A percentile compares a stretch with the other conserved stretches of the same genome.
These are phyloP conservation scores for Cryphonectria naterciae DNA, from an alignment of 2,329 filamentous ascomycete species.

Conservation along the genomic window DNA sequence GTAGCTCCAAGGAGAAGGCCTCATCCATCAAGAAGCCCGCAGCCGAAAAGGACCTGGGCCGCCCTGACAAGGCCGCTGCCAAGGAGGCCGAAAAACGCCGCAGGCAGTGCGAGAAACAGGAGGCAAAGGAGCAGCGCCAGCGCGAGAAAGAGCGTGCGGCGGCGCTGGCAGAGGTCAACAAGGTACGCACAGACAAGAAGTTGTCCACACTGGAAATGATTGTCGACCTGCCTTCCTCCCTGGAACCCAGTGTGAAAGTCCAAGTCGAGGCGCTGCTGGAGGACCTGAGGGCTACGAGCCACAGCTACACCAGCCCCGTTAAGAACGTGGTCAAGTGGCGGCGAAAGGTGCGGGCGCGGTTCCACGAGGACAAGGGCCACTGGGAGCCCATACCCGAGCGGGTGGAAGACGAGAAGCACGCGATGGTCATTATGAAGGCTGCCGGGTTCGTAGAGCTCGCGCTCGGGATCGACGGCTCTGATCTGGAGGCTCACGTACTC, in stretches of 20 bases:
- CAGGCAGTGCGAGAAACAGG: slow-evolving; percentile 60
- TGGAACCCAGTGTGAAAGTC: slow-evolving; percentile 52
- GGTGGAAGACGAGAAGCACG: slow-evolving; percentile 61
- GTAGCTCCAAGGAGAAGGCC: slow-evolving; percentile 24
- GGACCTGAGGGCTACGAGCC: slow-evolving; percentile 52
- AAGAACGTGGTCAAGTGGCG: slow-evolving; percentile 68
- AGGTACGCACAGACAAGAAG: slow-evolving; percentile 73
- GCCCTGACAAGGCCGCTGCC: slow-evolving; percentile 48
- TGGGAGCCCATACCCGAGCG: slow-evolving; percentile 66
- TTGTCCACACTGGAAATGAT: slow-evolving; percentile 78
- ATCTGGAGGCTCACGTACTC: slow-evolving; percentile 63
- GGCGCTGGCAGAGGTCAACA: slow-evolving; percentile 75
- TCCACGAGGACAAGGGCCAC: slow-evolving; percentile 61
- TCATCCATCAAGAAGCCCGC: slow-evolving; percentile 31
- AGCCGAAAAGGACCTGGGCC: slow-evolving; percentile 34
- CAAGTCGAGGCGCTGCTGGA: slow-evolving; percentile 56
- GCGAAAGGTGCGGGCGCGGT: slow-evolving; percentile 66
- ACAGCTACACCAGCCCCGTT: slow-evolving; percentile 50
- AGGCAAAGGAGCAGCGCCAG: slow-evolving; percentile 64
- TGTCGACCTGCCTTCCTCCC: slow-evolving; percentile 64
- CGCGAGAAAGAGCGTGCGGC: slow-evolving; percentile 66
- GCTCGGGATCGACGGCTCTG: slow-evolving; percentile 48
- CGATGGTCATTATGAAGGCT: slow-evolving; percentile 64
- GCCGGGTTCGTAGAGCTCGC: slow-evolving; percentile 68
- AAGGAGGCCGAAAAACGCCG: slow-evolving; percentile 59